A percentile compares a stretch with the other conserved stretches of the same genome.
phyloP scores from a whole-genome alignment of 2,329 filamentous ascomycete genomes.

The Diaporthe eres region DNA sequence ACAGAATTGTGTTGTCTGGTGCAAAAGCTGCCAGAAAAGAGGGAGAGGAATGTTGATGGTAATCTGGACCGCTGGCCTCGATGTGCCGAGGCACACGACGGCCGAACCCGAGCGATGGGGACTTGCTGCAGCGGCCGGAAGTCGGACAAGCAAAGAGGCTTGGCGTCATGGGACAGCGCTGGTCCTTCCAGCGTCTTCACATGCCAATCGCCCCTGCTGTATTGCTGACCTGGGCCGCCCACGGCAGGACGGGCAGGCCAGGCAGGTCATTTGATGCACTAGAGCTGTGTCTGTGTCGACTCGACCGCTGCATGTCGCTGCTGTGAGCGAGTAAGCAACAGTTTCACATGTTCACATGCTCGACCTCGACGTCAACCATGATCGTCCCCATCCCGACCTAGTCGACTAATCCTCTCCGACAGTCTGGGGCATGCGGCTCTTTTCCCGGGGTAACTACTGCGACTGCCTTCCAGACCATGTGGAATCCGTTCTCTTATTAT shows the following conservation, averaged over 20 bases:
- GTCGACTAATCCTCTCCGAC: constrained; percentile 7
- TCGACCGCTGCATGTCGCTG: not conserved
- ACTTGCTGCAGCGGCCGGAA: constrained; percentile 20
- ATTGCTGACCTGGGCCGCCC: not conserved
- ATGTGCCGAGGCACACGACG: constrained; percentile 31
- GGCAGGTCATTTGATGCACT: constrained; percentile 18
- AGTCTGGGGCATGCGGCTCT: constrained; percentile 33
- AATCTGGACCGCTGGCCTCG: constrained; percentile 16
- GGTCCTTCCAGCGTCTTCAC: constrained; percentile 19
- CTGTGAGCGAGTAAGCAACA: constrained; percentile 10
- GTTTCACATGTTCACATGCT: constrained; percentile 32
- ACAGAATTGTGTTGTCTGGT: constrained; percentile 1
- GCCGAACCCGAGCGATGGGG: constrained; percentile 26
- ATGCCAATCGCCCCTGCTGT: constrained; percentile 15
- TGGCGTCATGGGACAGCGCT: constrained; percentile 28
- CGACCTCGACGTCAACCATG: not conserved
- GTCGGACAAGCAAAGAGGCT: constrained; percentile 20
- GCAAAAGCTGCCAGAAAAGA: not conserved
- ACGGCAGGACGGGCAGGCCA: not conserved
- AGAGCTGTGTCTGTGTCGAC: not conserved
- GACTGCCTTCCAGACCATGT: not conserved
- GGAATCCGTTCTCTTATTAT: constrained; percentile 11
- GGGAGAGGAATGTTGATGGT: constrained; percentile 26
- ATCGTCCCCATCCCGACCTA: constrained; percentile 5
- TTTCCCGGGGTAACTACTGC: not conserved